These are phyloP conservation scores for Poa pratensis DNA, from an alignment of 176 grass and related monocot genomes.

Conservation along the genomic window DNA sequence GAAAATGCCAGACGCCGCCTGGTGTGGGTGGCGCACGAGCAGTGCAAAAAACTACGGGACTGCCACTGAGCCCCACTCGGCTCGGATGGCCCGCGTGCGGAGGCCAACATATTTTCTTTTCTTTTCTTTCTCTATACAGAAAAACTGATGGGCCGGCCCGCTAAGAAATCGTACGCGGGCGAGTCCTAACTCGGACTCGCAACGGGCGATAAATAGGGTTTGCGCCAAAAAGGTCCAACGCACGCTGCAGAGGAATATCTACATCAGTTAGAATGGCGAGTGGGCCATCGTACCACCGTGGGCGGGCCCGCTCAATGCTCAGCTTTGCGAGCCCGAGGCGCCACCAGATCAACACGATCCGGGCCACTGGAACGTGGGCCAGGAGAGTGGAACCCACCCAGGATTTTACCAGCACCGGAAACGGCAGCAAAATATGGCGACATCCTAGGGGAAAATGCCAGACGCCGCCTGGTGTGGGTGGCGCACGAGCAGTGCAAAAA, in stretches of 20 bases:
- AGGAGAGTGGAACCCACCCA: not conserved
- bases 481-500: not conserved
- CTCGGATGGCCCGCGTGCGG: too few species aligned
- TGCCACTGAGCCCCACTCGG: slow-evolving; percentile 21
- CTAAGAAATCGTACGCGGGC: too few species aligned
- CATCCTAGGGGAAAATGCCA: not conserved
- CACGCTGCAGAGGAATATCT: slow-evolving; percentile 12
- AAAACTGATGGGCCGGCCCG: too few species aligned
- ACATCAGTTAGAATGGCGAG: not conserved
- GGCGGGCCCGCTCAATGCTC: not conserved
- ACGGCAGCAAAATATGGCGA: slow-evolving; percentile 11
- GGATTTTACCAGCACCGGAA: not conserved
- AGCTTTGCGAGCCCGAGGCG: too few species aligned
- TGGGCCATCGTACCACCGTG: not conserved
- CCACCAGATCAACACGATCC: not conserved
- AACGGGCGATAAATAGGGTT: too few species aligned
- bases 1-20: not conserved
- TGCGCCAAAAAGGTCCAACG: not conserved
- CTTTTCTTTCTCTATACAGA: too few species aligned
- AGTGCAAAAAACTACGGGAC: not conserved
- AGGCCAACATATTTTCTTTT: too few species aligned
- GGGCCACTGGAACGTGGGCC: slow-evolving; percentile 5
- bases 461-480: slow-evolving; percentile 1
- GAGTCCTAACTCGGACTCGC: too few species aligned
- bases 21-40: not conserved